A percentile compares a stretch with the other conserved stretches of the same genome.
Conservation (phyloP, 495 filamentous ascomycete genomes). For the Bacidia gigantensis region DNA sequence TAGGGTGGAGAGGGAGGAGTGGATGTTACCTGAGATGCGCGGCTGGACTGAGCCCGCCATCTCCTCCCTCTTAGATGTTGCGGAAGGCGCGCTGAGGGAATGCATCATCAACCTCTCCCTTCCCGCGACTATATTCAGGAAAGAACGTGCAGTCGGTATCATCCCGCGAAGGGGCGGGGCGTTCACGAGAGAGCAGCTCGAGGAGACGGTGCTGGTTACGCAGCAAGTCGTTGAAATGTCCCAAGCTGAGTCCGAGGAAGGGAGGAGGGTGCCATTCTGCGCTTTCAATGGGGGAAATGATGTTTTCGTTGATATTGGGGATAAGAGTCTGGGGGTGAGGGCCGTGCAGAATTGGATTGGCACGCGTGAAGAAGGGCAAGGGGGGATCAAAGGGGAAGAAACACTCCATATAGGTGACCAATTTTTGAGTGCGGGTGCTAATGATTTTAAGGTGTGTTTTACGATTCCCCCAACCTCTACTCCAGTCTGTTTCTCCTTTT, state of each 20-base stretch:
- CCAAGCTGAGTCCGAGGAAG: constrained; percentile 40
- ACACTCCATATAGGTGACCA: constrained; percentile 89
- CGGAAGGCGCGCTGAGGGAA: constrained; percentile 67
- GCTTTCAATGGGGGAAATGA: constrained; percentile 96
- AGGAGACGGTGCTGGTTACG: constrained; percentile 88
- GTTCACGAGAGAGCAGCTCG: constrained; percentile 75
- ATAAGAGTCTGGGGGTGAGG: constrained; percentile 89
- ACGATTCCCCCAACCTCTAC: too few relatives aligned
- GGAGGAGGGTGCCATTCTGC: constrained; percentile 72
- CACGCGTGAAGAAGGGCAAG: too few relatives aligned
- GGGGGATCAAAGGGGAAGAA: constrained; percentile 46
- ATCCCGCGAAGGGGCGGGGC: constrained; percentile 42
- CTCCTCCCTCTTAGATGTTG: constrained; percentile 64
- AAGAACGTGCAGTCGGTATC: constrained; percentile 89
- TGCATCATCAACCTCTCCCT: constrained; percentile 65
- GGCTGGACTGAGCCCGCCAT: constrained; percentile 74
- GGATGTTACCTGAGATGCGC: constrained; percentile 79
- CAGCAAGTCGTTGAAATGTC: constrained; percentile 75
- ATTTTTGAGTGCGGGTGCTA: constrained; percentile 87
- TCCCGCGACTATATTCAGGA: constrained; percentile 64
- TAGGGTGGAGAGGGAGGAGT: constrained; percentile 53
- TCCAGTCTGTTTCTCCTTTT: too few relatives aligned
- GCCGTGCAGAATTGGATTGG: constrained; percentile 89
- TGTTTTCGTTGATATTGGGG: constrained; percentile 97
- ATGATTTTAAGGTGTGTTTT: constrained; percentile 83